Conservation (phyloP, 306 rosid species). For the Coriaria nepalensis region DNA sequence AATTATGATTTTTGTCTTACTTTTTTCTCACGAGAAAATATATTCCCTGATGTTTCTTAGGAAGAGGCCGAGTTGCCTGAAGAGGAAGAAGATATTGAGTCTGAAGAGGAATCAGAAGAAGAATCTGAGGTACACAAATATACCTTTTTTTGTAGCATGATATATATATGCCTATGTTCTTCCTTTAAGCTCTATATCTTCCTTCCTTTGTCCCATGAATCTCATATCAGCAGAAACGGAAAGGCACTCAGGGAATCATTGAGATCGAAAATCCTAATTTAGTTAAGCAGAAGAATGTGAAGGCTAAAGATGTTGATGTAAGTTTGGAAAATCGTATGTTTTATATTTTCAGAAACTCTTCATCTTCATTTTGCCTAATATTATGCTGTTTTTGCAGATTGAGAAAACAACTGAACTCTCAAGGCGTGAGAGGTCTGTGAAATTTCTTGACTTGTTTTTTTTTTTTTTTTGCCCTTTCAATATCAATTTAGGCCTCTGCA, state of each 20-base stretch:
- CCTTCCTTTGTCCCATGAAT: neutral
- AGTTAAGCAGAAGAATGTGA: slow-evolving; percentile 59
- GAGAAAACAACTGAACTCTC: slow-evolving; percentile 80
- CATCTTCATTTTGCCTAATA: neutral
- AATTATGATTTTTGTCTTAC: slow-evolving; percentile 1
- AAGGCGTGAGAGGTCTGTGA: slow-evolving; percentile 80
- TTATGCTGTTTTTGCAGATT: slow-evolving; percentile 27
- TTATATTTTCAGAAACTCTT: neutral
- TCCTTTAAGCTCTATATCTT: neutral
- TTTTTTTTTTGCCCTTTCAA: slow-evolving; percentile 6
- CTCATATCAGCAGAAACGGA: slow-evolving; percentile 37
- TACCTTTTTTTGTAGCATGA: slow-evolving; percentile 20
- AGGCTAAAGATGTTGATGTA: slow-evolving; percentile 68
- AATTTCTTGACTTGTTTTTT: slow-evolving; percentile 11
- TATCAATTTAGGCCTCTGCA: neutral
- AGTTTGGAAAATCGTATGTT: slow-evolving; percentile 20
- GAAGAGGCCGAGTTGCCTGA: slow-evolving; percentile 46
- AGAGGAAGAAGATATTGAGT: slow-evolving; percentile 39
- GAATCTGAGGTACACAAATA: slow-evolving; percentile 31
- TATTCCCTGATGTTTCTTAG: slow-evolving; percentile 26
- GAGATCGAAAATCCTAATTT: slow-evolving; percentile 92
- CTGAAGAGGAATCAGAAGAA: slow-evolving; percentile 48
- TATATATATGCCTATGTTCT: neutral
- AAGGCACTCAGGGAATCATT: slow-evolving; percentile 75
- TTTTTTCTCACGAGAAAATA: slow-evolving; percentile 9